Evolutionary conservation across 352 stramenopile genomes (phyloP), one percentile per base, ranked within the genome.

Genomic region (Pythium coloratum): DNA sequence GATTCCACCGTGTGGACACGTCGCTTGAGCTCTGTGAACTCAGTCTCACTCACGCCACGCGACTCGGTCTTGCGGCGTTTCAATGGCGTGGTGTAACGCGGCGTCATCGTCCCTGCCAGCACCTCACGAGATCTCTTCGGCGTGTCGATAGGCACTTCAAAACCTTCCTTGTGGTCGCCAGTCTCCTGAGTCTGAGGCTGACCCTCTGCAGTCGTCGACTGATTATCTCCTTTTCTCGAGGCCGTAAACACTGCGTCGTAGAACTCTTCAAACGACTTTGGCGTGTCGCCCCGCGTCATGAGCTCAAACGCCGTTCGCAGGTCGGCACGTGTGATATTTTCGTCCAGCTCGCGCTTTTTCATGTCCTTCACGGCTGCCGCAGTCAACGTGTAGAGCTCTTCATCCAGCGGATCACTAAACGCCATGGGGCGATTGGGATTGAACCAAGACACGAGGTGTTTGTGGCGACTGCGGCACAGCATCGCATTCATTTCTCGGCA

Each of bases 391-490:
- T 49, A 51, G 42, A 70, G 33, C 49, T 55, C 44, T 18, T 53
- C 40, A 13, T 49, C 54, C 1, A 13, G 3, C 13, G 63, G 63
- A 32, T 53, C 46, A 1, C 34, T 34, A 59, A 34, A 56, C 26
- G 28, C 20, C 26, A 20, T 61, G 10, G 3, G 59, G 6, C 33
- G 58, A 49, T n/a, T 64, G 13, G 26, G 47, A 59, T 14, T 28
- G 33, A 38, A 59, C 38, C 16, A 64, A 1, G 42, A 64, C 9
- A 64, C 33, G 16, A 70, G 50, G 3, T 64, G 58, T 8, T 70
- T 59, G 49, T 70, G 55, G n/a, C 63, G 55, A 10, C 63, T 49
- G 26, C 59, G 63, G 33, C 63, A 70, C 13, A 64, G 26, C 47
- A 32, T 28, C 1, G 26, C 30, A 13, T 46, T 20, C 13, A 70